Conservation (phyloP, 2,329 filamentous ascomycete genomes). For the Immersiporthe knoxdaviesiana region DNA sequence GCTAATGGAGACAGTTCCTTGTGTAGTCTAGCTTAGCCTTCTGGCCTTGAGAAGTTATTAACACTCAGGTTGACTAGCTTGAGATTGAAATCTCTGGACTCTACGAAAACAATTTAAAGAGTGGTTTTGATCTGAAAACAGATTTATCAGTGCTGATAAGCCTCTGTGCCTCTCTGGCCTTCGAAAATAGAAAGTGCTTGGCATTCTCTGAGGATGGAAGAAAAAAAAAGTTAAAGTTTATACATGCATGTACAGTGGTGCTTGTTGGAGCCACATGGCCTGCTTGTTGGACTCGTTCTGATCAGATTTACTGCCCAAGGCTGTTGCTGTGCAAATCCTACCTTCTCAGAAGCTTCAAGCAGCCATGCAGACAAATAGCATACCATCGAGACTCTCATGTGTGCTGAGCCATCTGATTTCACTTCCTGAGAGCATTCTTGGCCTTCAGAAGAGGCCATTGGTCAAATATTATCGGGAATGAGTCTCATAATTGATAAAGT, state of each 20-base stretch:
- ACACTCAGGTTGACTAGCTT: too few relatives aligned
- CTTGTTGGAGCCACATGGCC: not conserved
- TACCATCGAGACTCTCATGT: not conserved
- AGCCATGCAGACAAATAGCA: not conserved
- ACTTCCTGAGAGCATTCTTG: too few relatives aligned
- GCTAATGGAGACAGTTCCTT: too few relatives aligned
- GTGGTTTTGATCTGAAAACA: not conserved
- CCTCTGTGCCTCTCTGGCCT: not conserved
- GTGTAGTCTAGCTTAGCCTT: too few relatives aligned
- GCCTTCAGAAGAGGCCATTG: too few relatives aligned
- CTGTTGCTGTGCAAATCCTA: not conserved
- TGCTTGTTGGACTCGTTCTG: not conserved
- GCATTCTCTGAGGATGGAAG: not conserved
- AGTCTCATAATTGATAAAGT: not conserved
- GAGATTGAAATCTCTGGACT: not conserved
- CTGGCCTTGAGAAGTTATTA: not conserved
- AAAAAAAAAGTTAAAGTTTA: not conserved
- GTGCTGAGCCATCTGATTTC: too few relatives aligned
- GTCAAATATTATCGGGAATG: too few relatives aligned
- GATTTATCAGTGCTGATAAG: not conserved
- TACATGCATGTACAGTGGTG: not conserved
- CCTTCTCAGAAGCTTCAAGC: not conserved
- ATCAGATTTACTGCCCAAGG: not conserved
- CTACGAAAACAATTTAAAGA: not conserved
- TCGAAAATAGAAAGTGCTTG: not conserved